Evolutionary conservation across 306 rosid genomes (phyloP), one percentile per base, ranked within the genome.

Genomic region (Morella rubra): DNA sequence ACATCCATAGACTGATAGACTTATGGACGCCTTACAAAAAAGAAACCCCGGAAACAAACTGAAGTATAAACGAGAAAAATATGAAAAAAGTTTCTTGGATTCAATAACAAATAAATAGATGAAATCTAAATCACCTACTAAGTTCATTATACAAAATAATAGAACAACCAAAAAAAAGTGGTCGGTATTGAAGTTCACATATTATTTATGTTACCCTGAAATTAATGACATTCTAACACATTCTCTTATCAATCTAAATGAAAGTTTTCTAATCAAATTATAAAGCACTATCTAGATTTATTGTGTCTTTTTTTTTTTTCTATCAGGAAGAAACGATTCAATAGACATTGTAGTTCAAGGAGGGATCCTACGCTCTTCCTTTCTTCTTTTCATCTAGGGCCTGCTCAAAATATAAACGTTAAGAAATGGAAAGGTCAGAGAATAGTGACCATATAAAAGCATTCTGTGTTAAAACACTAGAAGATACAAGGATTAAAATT

Each of bases 351-450:
- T 40, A 60, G 74, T 77, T 65, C 19, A 49, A 32, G 53, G 16
- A 8, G 2, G 67, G 58, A 24, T 42, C 54, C 81, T 87, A 87
- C 67, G 71, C 84, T 80, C 84, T 87, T 75, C 84, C 90, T 73
- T 82, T 87, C 86, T 86, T 80, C 56, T 82, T 87, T 49, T 84
- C 90, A 46, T 87, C 88, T 56, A 82, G 56, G 67, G 88, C 88
- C 90, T 87, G 90, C 81, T 50, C 22, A 55, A 81, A 77, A 4
- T 16, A 56, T 8, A 66, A 65, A 65, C 20, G 19, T 65, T 41
- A 13, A 5, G 27, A 8, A 65, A n/a, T 41, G 42, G 19, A 8
- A 42, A 65, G 8, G 49, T 40, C 71, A 65, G 27, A 41, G 7
- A 42, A 37, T 40, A 15, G 9, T 32, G 15, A 42, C 9, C 69